phyloP scores from a whole-genome alignment of 257 asterid species.

The Nicotiana knightiana region DNA sequence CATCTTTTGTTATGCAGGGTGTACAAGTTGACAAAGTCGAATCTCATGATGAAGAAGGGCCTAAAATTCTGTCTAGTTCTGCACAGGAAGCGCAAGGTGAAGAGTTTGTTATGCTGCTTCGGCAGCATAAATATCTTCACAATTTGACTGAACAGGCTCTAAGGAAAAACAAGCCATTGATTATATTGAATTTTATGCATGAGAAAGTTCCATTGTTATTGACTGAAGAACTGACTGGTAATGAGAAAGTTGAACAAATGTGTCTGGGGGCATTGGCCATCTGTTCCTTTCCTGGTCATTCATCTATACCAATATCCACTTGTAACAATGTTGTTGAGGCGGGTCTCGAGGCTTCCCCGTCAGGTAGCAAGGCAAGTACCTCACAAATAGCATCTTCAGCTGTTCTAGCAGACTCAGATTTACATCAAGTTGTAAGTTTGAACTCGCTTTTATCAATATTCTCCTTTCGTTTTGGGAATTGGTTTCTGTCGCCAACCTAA shows the following conservation, averaged over 20 bases:
- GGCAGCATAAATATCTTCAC: conserved; percentile 57
- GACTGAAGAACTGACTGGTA: conserved; percentile 48
- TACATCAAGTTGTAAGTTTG: conserved; percentile 70
- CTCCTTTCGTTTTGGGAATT: background rate
- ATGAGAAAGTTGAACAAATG: conserved; percentile 51
- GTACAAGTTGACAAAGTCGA: conserved; percentile 51
- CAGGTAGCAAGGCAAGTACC: conserved; percentile 33
- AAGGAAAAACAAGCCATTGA: conserved; percentile 70
- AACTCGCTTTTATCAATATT: background rate
- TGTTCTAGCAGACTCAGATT: conserved; percentile 47
- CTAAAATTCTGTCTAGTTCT: conserved; percentile 26
- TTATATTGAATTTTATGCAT: conserved; percentile 65
- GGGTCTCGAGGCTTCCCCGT: conserved; percentile 35
- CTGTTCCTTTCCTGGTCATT: conserved; percentile 48
- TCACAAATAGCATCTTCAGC: conserved; percentile 28
- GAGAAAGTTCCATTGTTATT: conserved; percentile 54
- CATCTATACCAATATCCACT: conserved; percentile 33
- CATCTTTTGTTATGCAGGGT: conserved; percentile 48
- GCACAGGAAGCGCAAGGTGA: conserved; percentile 36
- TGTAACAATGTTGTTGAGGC: conserved; percentile 26
- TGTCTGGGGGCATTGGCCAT: conserved; percentile 66
- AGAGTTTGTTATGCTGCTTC: conserved; percentile 40
- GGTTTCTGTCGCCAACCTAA: background rate
- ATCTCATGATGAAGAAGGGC: conserved; percentile 32
- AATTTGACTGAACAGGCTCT: conserved; percentile 80